A percentile compares a stretch with the other conserved stretches of the same genome.
Conservation (phyloP, 306 rosid species). For the Cucurbita pepo region DNA sequence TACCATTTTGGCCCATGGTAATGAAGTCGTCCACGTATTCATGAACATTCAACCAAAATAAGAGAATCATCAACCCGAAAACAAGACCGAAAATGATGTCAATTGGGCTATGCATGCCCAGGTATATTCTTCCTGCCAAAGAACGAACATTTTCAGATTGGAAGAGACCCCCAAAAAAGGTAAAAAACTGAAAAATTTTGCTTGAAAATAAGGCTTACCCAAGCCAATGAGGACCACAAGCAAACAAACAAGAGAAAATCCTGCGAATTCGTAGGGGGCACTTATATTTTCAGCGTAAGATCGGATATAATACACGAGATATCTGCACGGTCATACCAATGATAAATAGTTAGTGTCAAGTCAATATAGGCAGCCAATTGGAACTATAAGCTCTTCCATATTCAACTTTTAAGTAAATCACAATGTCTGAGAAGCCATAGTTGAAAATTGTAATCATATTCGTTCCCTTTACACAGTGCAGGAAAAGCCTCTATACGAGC, state of each 20-base stretch:
- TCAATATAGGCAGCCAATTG: neutral
- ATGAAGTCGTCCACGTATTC: slow-evolving; percentile 51
- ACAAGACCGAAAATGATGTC: slow-evolving; percentile 65
- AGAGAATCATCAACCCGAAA: slow-evolving; percentile 54
- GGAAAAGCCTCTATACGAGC: neutral
- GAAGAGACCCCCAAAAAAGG: slow-evolving; percentile 4
- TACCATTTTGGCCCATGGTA: slow-evolving; percentile 78
- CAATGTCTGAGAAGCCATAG: too few relatives aligned
- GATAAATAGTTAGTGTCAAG: slow-evolving; percentile 10
- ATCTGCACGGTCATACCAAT: slow-evolving; percentile 38
- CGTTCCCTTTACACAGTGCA: neutral
- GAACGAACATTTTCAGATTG: slow-evolving; percentile 11
- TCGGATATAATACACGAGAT: slow-evolving; percentile 62
- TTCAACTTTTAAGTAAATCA: too few relatives aligned
- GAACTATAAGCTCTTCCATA: neutral
- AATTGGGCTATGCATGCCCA: slow-evolving; percentile 88
- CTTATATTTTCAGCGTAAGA: slow-evolving; percentile 45
- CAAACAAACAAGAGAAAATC: slow-evolving; percentile 46
- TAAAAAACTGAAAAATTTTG: neutral
- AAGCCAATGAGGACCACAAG: slow-evolving; percentile 66
- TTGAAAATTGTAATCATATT: neutral
- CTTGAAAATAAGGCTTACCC: slow-evolving; percentile 33
- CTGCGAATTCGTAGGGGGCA: slow-evolving; percentile 24
- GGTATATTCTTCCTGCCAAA: slow-evolving; percentile 79
- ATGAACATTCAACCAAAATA: slow-evolving; percentile 62